Percentiles rank a stretch among this genome's conserved stretches.
phyloP scores from a whole-genome alignment of 176 grass and related monocot genomes.

The Carex kokanica region DNA sequence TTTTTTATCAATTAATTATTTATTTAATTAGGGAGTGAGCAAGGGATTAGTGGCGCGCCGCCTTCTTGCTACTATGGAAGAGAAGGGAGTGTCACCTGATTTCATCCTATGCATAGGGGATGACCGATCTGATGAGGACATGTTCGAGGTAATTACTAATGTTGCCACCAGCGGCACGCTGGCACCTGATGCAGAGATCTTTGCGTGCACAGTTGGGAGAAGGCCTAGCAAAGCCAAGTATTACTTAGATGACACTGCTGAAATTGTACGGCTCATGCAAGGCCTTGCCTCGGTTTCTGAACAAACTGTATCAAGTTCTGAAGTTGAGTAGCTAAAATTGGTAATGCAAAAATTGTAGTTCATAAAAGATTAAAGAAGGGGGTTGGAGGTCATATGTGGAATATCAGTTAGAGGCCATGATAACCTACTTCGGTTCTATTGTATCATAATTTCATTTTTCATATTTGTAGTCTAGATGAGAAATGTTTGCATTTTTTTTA shows the following conservation, averaged over 20 bases:
- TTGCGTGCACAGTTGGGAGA: constrained; percentile 83
- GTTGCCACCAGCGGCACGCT: constrained; percentile 34
- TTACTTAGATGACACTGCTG: constrained; percentile 72
- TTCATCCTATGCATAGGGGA: constrained; percentile 90
- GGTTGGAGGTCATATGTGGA: neutral
- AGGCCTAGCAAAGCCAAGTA: constrained; percentile 94
- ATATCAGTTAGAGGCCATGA: neutral
- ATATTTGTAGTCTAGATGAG: neutral
- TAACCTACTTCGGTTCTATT: neutral
- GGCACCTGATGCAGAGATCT: constrained; percentile 52
- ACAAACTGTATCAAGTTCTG: constrained; percentile 25
- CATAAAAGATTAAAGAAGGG: neutral
- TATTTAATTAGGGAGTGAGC: constrained; percentile 58
- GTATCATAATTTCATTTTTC: neutral
- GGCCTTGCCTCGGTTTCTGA: constrained; percentile 70
- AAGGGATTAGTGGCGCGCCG: constrained; percentile 70
- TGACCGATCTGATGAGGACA: constrained; percentile 88
- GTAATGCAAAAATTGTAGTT: neutral
- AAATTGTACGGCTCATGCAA: constrained; percentile 89
- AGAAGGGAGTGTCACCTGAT: constrained; percentile 44
- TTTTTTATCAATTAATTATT: neutral
- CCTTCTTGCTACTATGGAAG: constrained; percentile 50
- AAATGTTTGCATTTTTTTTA: too few relatives aligned
- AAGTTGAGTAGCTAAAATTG: constrained; percentile 23
- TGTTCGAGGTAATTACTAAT: constrained; percentile 74